phyloP scores from a whole-genome alignment of 225 moss, liverwort and hornwort genomes.

The Pseudisothecium myosuroides region DNA sequence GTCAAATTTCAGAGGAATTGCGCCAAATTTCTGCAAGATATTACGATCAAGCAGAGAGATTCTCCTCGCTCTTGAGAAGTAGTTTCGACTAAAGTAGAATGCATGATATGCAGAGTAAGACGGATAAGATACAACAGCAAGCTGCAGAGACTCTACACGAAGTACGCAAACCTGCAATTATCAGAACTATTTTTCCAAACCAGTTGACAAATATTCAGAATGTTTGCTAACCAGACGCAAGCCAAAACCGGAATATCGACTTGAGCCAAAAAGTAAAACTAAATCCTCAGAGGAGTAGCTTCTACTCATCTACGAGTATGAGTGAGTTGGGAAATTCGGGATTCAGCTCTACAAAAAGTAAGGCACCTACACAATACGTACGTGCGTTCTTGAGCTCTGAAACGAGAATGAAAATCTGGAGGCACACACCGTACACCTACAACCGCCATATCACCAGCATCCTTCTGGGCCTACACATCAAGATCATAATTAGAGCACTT shows the following conservation, averaged over 20 bases:
- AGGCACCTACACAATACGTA: slow-evolving; percentile 62
- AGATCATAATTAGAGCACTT: not conserved
- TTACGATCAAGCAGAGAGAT: not conserved
- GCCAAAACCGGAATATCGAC: not conserved
- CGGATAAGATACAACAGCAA: not conserved
- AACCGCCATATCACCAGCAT: slow-evolving; percentile 79
- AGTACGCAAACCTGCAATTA: not conserved
- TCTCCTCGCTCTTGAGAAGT: not conserved
- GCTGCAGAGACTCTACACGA: not conserved
- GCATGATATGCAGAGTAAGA: not conserved
- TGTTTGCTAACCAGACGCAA: slow-evolving; percentile 10
- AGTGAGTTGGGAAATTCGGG: not conserved
- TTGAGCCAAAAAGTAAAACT: not conserved
- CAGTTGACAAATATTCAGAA: not conserved
- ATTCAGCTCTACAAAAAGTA: slow-evolving; percentile 3
- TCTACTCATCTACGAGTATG: not conserved
- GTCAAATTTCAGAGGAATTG: not conserved
- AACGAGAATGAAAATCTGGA: slow-evolving; percentile 73
- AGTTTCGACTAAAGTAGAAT: not conserved
- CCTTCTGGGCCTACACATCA: slow-evolving; percentile 47
- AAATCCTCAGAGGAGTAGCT: not conserved
- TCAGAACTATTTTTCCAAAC: not conserved
- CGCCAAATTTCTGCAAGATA: not conserved
- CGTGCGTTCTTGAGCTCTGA: slow-evolving; percentile 94
- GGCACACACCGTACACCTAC: slow-evolving; percentile 58